Percentiles rank a stretch among this genome's conserved stretches.
Conservation (phyloP, 441 rosid species). For the Pelargonium myrrhifolium region DNA sequence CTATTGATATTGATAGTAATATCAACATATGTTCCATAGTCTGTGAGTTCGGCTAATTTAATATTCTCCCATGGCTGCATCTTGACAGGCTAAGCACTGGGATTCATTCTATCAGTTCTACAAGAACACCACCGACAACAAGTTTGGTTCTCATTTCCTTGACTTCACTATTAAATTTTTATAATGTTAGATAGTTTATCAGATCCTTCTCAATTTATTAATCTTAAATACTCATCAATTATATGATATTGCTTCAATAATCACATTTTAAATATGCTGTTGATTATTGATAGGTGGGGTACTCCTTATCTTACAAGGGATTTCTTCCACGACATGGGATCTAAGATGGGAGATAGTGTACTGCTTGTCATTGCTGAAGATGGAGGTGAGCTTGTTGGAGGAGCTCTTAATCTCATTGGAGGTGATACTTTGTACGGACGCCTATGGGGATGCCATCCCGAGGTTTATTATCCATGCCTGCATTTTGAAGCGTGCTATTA, state of each 20-base stretch:
- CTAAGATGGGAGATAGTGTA: slow-evolving; percentile 70
- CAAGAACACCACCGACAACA: slow-evolving; percentile 88
- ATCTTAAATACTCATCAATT: background rate
- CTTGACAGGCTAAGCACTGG: slow-evolving; percentile 80
- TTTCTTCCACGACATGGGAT: slow-evolving; percentile 74
- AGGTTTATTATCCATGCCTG: slow-evolving; percentile 69
- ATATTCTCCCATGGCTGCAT: slow-evolving; percentile 11
- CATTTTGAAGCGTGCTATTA: slow-evolving; percentile 96
- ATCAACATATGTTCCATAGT: background rate
- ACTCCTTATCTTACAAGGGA: slow-evolving; percentile 81
- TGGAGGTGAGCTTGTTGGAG: slow-evolving; percentile 78
- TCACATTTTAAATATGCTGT: background rate
- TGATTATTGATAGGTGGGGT: slow-evolving; percentile 64
- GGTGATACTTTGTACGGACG: slow-evolving; percentile 87
- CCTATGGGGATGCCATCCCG: slow-evolving; percentile 84
- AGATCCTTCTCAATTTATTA: background rate
- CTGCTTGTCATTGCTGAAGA: slow-evolving; percentile 83
- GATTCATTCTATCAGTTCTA: slow-evolving; percentile 85
- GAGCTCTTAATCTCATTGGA: slow-evolving; percentile 90
- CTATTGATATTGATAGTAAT: background rate
- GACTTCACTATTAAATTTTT: background rate
- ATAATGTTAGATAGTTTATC: background rate
- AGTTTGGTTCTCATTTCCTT: slow-evolving; percentile 39
- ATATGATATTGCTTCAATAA: slow-evolving; percentile 4
- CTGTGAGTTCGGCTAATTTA: background rate